Evolutionary conservation across 805 yeast genomes (phyloP), one percentile per base, ranked within the genome.

Genomic region (Cyberlindnera sargentensis): DNA sequence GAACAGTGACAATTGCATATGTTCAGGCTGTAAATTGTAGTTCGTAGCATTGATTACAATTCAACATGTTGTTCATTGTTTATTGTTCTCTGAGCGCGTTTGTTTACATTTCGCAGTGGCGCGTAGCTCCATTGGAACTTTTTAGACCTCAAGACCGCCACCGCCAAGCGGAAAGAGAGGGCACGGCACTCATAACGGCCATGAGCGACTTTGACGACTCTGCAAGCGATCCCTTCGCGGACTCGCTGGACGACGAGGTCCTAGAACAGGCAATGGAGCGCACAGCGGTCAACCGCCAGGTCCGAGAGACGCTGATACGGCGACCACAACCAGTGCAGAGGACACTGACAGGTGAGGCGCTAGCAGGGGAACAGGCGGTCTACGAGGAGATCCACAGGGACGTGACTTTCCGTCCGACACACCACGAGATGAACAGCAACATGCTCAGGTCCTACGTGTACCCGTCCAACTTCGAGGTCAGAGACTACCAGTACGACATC

Each of bases 401-500:
- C 4, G 64, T 66, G 3, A 58, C 60, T 1, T 69, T 55, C 48
- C 64, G 62, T 25, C 70, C 75, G 0, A 73, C 79, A 2, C 79
- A 76, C 48, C 87, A 80, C 51, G 64, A 63, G 8, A 55, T 82
- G 34, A 63, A 74, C 49, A 40, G 47, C 3, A 64, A 59, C 4
- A 63, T 62, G 7, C 48, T 80, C 6, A 42, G 51, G 2, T 66
- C 77, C 0, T 86, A 80, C 55, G 66, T 87, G 0, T 93, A 95
- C 59, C 99, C 99, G 0, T 79, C 88, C 1, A 91, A 93, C 56
- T 76, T 77, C 49, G 84, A 85, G 47, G 70, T 83, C 0, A 76
- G 99, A 58, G 95, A 88, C 47, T 93, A 95, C 60, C 99, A 93
- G 64, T 80, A 72, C 57, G 81, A 82, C 50, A 89, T 93, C 43